Percentiles rank a stretch among this genome's conserved stretches.
phyloP scores from a whole-genome alignment of 2,329 filamentous ascomycete species.

The Gyromitra esculenta region DNA sequence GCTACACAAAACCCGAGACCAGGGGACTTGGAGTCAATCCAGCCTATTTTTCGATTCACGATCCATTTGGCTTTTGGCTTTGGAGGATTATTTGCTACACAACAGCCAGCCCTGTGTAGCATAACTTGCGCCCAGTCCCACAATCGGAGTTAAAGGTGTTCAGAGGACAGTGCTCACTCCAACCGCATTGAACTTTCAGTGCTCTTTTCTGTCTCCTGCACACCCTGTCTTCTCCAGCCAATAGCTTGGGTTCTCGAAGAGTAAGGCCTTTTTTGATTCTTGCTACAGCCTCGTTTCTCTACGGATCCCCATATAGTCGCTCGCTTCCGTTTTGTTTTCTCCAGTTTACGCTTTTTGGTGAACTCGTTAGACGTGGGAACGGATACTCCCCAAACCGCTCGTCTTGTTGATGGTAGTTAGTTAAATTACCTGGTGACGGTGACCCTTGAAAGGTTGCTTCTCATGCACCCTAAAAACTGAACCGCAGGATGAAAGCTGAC shows the following conservation, averaged over 20 bases:
- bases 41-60: slow-evolving; percentile 26
- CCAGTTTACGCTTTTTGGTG: slow-evolving; percentile 4
- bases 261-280: slow-evolving; percentile 27
- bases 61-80: slow-evolving; percentile 6
- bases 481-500: slow-evolving; percentile 38
- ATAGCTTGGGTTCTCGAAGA: slow-evolving; percentile 9
- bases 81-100: slow-evolving; percentile 19
- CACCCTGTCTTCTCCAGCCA: slow-evolving; percentile 9
- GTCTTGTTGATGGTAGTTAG: background rate
- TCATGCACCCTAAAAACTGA: background rate
- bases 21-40: slow-evolving; percentile 25
- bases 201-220: slow-evolving; percentile 18
- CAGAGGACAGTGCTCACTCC: background rate
- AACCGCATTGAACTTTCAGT: slow-evolving; percentile 22
- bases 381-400: background rate
- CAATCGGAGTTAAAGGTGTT: slow-evolving; percentile 21
- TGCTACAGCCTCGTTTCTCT: slow-evolving; percentile 10
- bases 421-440: slow-evolving; percentile 23
- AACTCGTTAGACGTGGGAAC: slow-evolving; percentile 1
- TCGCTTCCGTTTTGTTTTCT: slow-evolving; percentile 28
- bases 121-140: slow-evolving; percentile 31
- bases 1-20: slow-evolving; percentile 17
- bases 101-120: slow-evolving; percentile 34
- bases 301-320: slow-evolving; percentile 35
- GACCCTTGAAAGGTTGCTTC: slow-evolving; percentile 4